A percentile compares a stretch with the other conserved stretches of the same genome.
phyloP scores from a whole-genome alignment of 768 basidiomycete species.

The Mycena sanguinolenta region DNA sequence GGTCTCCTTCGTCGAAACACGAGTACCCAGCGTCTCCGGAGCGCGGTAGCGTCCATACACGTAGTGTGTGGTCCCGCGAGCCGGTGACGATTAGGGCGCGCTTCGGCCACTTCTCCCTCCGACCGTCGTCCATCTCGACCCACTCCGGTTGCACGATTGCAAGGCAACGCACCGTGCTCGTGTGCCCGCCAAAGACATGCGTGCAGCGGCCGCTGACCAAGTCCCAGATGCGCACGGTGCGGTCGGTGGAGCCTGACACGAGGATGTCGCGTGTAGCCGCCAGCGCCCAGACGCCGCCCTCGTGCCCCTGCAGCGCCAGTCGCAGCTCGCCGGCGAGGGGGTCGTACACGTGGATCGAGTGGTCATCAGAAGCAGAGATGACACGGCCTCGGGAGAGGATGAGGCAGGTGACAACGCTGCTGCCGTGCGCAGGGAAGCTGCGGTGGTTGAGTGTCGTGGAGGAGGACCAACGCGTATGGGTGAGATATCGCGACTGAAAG shows the following conservation, averaged over 20 bases:
- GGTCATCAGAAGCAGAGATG: constrained; percentile 97
- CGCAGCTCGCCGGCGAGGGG: constrained; percentile 85
- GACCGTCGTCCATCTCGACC: constrained; percentile 79
- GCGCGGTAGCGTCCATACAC: constrained; percentile 47
- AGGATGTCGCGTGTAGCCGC: constrained; percentile 88
- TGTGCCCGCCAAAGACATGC: constrained; percentile 96
- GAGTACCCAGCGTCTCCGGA: constrained; percentile 34
- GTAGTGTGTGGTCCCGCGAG: constrained; percentile 59
- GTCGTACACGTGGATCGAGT: constrained; percentile 95
- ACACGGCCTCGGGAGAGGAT: constrained; percentile 95
- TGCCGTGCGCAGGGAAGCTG: constrained; percentile 90
- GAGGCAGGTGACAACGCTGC: constrained; percentile 94
- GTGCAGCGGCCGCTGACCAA: constrained; percentile 83
- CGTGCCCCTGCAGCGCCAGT: constrained; percentile 87
- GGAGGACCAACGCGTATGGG: constrained; percentile 84
- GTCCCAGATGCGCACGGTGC: constrained; percentile 94
- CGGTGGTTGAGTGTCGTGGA: constrained; percentile 80
- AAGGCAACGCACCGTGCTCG: constrained; percentile 94
- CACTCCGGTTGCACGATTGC: constrained; percentile 95
- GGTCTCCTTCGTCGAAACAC: constrained; percentile 38
- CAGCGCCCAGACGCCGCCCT: constrained; percentile 98
- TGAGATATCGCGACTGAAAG: constrained; percentile 91
- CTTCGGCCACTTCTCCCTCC: constrained; percentile 54
- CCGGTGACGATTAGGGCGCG: constrained; percentile 65
- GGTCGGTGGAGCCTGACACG: constrained; percentile 94